A percentile compares a stretch with the other conserved stretches of the same genome.
Evolutionary conservation across 805 yeast species (phyloP).

Genomic region (Metschnikowia hibisci): DNA sequence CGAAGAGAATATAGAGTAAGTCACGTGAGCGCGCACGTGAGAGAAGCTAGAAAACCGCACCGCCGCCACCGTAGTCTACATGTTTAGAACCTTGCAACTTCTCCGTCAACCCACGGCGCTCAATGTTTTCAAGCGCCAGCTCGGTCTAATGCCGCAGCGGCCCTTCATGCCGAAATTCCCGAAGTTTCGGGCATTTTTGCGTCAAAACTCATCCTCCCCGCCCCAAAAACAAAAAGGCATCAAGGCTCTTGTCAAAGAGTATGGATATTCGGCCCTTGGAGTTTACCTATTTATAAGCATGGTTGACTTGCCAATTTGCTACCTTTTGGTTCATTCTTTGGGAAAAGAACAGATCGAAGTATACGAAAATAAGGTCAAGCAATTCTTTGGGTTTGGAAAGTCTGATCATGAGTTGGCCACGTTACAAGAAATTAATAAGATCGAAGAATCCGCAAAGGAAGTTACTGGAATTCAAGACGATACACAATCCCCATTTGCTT

Average conservation of each 20-base stretch:
- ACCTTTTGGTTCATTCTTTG: slow-evolving; percentile 72
- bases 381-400: slow-evolving; percentile 59
- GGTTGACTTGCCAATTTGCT: slow-evolving; percentile 82
- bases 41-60: neutral
- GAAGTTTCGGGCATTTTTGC: neutral
- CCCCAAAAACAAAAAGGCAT: slow-evolving; percentile 40
- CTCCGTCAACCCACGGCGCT: too few species aligned
- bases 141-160: neutral
- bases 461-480: slow-evolving; percentile 20
- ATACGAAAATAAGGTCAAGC: slow-evolving; percentile 58
- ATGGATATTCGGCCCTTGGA: slow-evolving; percentile 89
- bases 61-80: neutral
- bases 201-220: slow-evolving; percentile 4
- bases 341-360: slow-evolving; percentile 80
- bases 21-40: neutral
- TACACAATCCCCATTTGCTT: slow-evolving; percentile 23
- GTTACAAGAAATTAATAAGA: slow-evolving; percentile 33
- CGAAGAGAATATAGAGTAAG: too few species aligned
- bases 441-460: slow-evolving; percentile 25
- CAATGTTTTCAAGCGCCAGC: neutral
- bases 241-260: slow-evolving; percentile 70
- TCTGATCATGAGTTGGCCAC: slow-evolving; percentile 39
- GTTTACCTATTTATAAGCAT: slow-evolving; percentile 71
- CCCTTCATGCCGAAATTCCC: neutral
- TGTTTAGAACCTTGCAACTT: slow-evolving; percentile 1